phyloP scores from a whole-genome alignment of 148 eudicot species.

The Rhododendron simsii region DNA sequence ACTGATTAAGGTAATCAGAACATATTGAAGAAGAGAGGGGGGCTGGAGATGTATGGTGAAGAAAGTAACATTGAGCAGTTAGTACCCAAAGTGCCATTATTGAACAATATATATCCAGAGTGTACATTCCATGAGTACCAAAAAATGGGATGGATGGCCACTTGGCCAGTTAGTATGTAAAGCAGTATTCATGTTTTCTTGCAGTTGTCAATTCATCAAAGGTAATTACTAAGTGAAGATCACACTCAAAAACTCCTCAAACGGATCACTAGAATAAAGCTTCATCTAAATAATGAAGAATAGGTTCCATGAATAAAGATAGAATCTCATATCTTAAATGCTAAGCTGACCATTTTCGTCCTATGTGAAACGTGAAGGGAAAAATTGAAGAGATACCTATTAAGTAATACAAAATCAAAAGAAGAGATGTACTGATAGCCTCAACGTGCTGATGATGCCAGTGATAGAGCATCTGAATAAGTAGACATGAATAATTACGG shows the following conservation, averaged over 20 bases:
- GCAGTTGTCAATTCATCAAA: background rate
- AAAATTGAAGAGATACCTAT: constrained; percentile 50
- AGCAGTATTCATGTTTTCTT: background rate
- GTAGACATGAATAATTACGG: background rate
- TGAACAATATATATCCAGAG: background rate
- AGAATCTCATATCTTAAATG: background rate
- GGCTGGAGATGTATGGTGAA: background rate
- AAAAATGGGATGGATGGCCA: background rate
- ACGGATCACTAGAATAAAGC: background rate
- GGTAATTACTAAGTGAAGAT: background rate
- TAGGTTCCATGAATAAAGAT: background rate
- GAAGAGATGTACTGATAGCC: constrained; percentile 42
- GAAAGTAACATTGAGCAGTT: background rate
- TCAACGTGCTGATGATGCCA: constrained; percentile 45
- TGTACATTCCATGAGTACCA: background rate
- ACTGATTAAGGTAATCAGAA: background rate
- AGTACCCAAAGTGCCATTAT: background rate
- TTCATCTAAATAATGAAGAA: background rate
- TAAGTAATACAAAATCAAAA: constrained; percentile 63
- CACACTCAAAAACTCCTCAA: background rate
- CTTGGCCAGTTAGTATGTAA: background rate
- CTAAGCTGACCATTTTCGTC: background rate
- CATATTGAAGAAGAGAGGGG: background rate
- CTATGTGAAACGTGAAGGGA: background rate
- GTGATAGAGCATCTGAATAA: constrained; percentile 65